These are phyloP conservation scores for Venturia carpophila DNA, from an alignment of 2,329 filamentous ascomycete species.

Conservation along the genomic window DNA sequence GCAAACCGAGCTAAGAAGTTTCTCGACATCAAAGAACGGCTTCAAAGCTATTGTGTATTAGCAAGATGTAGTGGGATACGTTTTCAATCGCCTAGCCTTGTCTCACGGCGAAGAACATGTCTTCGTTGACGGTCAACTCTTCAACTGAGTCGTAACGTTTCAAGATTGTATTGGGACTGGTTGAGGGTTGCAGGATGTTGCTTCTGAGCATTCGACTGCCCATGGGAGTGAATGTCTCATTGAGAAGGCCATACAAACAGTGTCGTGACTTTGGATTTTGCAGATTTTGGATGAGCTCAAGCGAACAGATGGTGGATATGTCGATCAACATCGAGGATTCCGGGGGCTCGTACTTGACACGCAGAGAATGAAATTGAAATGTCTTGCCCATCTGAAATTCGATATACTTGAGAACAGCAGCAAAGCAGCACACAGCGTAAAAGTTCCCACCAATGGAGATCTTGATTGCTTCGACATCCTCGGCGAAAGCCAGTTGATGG, in stretches of 20 bases:
- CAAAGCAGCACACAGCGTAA: constrained; percentile 76
- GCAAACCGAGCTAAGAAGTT: constrained; percentile 62
- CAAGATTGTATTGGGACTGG: constrained; percentile 57
- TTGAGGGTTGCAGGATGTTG: constrained; percentile 84
- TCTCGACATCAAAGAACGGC: constrained; percentile 70
- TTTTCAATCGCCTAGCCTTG: constrained; percentile 44
- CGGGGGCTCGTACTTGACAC: constrained; percentile 78
- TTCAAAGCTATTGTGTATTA: constrained; percentile 52
- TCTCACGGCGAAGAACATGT: constrained; percentile 72
- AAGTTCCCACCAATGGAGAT: constrained; percentile 75
- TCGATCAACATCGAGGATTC: constrained; percentile 97
- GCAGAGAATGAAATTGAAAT: constrained; percentile 71
- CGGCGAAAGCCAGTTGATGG: constrained; percentile 66
- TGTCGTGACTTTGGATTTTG: constrained; percentile 70
- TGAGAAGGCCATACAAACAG: constrained; percentile 76
- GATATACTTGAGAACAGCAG: constrained; percentile 74
- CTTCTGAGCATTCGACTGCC: constrained; percentile 73
- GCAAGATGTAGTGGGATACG: constrained; percentile 17
- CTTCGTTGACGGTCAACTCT: constrained; percentile 72
- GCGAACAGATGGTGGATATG: constrained; percentile 71
- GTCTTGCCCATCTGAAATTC: constrained; percentile 60
- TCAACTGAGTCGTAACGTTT: constrained; percentile 75
- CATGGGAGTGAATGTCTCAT: constrained; percentile 82
- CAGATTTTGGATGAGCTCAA: constrained; percentile 86
- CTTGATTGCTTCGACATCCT: constrained; percentile 75